A percentile compares a stretch with the other conserved stretches of the same genome.
Conservation (phyloP, 2,329 filamentous ascomycete genomes). For the Cryphonectria naterciae region DNA sequence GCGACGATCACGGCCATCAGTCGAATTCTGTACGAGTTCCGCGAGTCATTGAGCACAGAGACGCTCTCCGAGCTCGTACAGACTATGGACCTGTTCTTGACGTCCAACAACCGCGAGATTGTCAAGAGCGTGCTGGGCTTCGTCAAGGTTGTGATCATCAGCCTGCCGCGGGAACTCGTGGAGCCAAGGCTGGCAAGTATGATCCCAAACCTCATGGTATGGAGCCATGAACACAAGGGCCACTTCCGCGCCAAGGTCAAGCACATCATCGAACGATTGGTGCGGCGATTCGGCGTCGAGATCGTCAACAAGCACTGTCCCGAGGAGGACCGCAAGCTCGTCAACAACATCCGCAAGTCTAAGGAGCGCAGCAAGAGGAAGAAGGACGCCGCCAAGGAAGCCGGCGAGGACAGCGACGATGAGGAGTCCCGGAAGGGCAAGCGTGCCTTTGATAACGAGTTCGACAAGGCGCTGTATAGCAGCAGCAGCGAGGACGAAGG, state of each 20-base stretch:
- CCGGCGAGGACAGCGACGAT: slow-evolving; percentile 60
- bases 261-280: slow-evolving; percentile 94
- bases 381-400: slow-evolving; percentile 70
- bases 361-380: slow-evolving; percentile 89
- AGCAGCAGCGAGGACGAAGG: slow-evolving; percentile 67
- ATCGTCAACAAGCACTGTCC: slow-evolving; percentile 80
- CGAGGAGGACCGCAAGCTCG: slow-evolving; percentile 84
- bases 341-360: slow-evolving; percentile 93
- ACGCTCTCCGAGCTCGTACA: slow-evolving; percentile 84
- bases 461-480: slow-evolving; percentile 94
- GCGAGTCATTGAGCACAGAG: slow-evolving; percentile 66
- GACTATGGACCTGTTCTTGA: slow-evolving; percentile 94
- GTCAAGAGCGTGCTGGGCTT: slow-evolving; percentile 94
- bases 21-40: slow-evolving; percentile 92
- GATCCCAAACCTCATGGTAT: slow-evolving; percentile 89
- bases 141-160: slow-evolving; percentile 92
- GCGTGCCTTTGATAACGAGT: slow-evolving; percentile 81
- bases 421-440: slow-evolving; percentile 56
- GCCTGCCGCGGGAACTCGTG: slow-evolving; percentile 79
- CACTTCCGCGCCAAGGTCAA: slow-evolving; percentile 97
- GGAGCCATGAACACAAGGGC: slow-evolving; percentile 97
- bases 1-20: slow-evolving; percentile 95
- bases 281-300: slow-evolving; percentile 86
- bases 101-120: slow-evolving; percentile 95
- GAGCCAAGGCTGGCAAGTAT: slow-evolving; percentile 75